phyloP scores from a whole-genome alignment of 1,139 yeast genomes.

The Hansenula sp. region DNA sequence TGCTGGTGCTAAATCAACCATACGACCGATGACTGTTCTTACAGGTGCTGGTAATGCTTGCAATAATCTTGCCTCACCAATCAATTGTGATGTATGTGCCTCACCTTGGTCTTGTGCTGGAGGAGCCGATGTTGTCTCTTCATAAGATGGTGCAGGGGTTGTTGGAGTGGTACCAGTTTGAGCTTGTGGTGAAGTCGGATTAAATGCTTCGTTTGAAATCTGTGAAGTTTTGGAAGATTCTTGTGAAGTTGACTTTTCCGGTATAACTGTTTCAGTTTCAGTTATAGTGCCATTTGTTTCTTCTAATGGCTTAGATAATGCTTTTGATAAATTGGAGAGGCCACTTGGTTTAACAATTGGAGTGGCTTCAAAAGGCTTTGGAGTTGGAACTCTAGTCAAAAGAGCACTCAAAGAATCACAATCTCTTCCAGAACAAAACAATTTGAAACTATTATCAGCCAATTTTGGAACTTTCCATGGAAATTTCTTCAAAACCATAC shows the following conservation, averaged over 20 bases:
- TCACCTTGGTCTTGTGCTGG: slow-evolving; percentile 10
- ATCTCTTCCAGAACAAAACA: slow-evolving; percentile 40
- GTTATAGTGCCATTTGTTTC: slow-evolving; percentile 6
- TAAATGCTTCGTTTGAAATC: slow-evolving; percentile 4
- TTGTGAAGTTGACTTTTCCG: neutral
- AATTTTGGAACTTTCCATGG: slow-evolving; percentile 97
- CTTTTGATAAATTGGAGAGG: slow-evolving; percentile 21
- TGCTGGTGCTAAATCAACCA: slow-evolving; percentile 83
- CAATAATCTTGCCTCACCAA: slow-evolving; percentile 67
- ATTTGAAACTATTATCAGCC: slow-evolving; percentile 76
- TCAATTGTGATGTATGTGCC: slow-evolving; percentile 35
- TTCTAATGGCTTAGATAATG: slow-evolving; percentile 32
- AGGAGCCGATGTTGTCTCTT: slow-evolving; percentile 5
- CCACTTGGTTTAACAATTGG: slow-evolving; percentile 13
- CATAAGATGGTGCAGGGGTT: slow-evolving; percentile 4
- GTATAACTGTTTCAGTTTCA: neutral
- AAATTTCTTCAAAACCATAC: slow-evolving; percentile 90
- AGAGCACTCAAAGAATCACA: slow-evolving; percentile 36
- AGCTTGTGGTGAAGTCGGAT: slow-evolving; percentile 1
- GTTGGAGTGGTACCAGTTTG: slow-evolving; percentile 4
- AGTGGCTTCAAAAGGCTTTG: slow-evolving; percentile 27
- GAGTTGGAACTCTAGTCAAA: slow-evolving; percentile 34
- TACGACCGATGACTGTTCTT: slow-evolving; percentile 59
- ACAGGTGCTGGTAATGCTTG: slow-evolving; percentile 70
- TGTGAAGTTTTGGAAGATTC: slow-evolving; percentile 2